A percentile compares a stretch with the other conserved stretches of the same genome.
Evolutionary conservation across 176 grass and related monocot species (phyloP).

Genomic region (Eragrostis nindensis): DNA sequence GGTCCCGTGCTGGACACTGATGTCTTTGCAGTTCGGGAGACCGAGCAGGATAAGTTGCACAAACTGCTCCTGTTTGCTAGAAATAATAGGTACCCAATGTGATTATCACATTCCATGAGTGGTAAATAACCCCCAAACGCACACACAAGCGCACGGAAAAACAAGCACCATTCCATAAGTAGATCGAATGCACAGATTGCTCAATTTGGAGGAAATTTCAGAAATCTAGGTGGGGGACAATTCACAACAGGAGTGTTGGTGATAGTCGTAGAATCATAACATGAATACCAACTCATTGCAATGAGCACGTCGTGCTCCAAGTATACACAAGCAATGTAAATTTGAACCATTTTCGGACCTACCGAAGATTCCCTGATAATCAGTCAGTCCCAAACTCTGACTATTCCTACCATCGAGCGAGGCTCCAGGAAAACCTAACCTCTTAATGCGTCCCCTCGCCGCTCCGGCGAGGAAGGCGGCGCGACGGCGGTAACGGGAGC

Average conservation of each 20-base stretch:
- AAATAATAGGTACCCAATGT: conserved; percentile 20
- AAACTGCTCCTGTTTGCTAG: conserved; percentile 31
- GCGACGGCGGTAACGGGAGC: not conserved
- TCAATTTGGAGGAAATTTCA: conserved; percentile 16
- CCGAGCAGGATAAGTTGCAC: conserved; percentile 33
- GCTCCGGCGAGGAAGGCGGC: conserved; percentile 2
- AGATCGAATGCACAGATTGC: not conserved
- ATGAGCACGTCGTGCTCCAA: not conserved
- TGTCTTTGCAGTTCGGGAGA: conserved; percentile 16
- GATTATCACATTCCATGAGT: not conserved
- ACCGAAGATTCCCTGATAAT: not conserved
- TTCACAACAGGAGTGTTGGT: not conserved
- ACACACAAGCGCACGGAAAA: not conserved
- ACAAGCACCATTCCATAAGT: not conserved
- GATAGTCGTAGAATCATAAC: not conserved
- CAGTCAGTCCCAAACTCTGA: not conserved
- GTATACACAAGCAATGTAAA: not conserved
- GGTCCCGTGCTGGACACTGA: conserved; percentile 48
- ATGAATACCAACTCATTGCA: not conserved
- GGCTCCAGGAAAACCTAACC: conserved; percentile 27
- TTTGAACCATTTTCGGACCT: not conserved
- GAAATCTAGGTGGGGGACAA: not conserved
- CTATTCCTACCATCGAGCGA: not conserved
- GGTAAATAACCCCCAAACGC: not conserved
- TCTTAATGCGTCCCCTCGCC: conserved; percentile 24